Evolutionary conservation across 1,139 yeast genomes (phyloP).

Genomic region (Ogataea hybrid): DNA sequence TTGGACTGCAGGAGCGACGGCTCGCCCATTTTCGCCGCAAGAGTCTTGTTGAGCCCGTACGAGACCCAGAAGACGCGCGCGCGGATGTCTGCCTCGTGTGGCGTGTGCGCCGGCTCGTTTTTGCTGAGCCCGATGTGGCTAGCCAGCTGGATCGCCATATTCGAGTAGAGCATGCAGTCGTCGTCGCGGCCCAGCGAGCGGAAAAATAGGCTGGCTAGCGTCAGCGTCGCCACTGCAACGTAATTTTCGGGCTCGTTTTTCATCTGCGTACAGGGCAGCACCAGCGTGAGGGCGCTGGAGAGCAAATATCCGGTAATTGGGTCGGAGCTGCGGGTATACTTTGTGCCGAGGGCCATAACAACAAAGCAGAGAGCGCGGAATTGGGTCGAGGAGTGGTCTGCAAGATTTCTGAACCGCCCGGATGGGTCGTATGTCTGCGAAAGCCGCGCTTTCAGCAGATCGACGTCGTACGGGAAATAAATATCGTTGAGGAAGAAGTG

Average conservation of each 20-base stretch:
- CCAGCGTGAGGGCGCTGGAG: slow-evolving; percentile 15
- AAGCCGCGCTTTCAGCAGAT: slow-evolving; percentile 16
- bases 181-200: slow-evolving; percentile 25
- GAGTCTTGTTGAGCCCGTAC: slow-evolving; percentile 25
- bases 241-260: slow-evolving; percentile 13
- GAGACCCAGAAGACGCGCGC: slow-evolving; percentile 27
- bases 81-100: slow-evolving; percentile 20
- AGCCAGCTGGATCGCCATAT: slow-evolving; percentile 25
- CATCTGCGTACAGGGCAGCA: slow-evolving; percentile 17
- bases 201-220: slow-evolving; percentile 24
- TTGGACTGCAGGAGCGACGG: slow-evolving; percentile 15
- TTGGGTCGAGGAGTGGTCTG: slow-evolving; percentile 8
- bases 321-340: slow-evolving; percentile 20
- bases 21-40: slow-evolving; percentile 29
- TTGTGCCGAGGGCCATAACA: slow-evolving; percentile 23
- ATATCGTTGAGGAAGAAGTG: slow-evolving; percentile 24
- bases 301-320: slow-evolving; percentile 18
- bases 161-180: slow-evolving; percentile 27
- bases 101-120: slow-evolving; percentile 1
- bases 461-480: slow-evolving; percentile 25
- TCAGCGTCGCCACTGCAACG: slow-evolving; percentile 20
- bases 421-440: slow-evolving; percentile 10
- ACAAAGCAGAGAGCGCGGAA: slow-evolving; percentile 21
- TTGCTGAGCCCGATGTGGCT: slow-evolving; percentile 22
- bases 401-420: slow-evolving; percentile 9